A percentile compares a stretch with the other conserved stretches of the same genome.
phyloP scores from a whole-genome alignment of 306 rosid species.

The Ormosia emarginata region DNA sequence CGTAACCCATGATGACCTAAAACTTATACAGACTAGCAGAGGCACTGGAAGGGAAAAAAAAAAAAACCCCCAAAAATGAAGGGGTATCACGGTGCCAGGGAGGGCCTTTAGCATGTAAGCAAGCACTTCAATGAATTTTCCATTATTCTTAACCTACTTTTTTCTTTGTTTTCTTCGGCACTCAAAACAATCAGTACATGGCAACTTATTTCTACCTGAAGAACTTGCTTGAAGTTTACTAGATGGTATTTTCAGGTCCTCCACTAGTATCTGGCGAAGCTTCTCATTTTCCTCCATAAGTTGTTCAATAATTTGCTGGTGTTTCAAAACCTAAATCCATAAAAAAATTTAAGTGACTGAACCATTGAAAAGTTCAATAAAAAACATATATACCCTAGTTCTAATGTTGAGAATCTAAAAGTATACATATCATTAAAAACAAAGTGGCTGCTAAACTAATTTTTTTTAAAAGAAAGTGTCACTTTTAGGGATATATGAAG shows the following conservation, averaged over 20 bases:
- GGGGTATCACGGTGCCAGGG: background rate
- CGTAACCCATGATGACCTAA: background rate
- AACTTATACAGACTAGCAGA: background rate
- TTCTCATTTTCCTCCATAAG: conserved; percentile 80
- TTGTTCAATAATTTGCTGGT: conserved; percentile 85
- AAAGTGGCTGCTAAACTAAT: background rate
- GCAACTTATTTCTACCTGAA: conserved; percentile 42
- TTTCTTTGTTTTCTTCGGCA: conserved; percentile 81
- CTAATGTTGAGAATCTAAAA: background rate
- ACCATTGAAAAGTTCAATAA: background rate
- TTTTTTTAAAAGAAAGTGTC: background rate
- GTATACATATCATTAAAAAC: background rate
- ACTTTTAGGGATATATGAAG: background rate
- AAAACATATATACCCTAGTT: background rate
- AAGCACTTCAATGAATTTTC: conserved; percentile 3
- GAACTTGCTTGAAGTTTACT: conserved; percentile 58
- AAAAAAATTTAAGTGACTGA: background rate
- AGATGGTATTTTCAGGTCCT: conserved; percentile 77
- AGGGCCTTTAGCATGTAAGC: conserved; percentile 6
- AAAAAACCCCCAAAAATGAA: conserved; percentile 14
- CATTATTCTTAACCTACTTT: conserved; percentile 33
- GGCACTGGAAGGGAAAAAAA: background rate
- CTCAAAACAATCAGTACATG: conserved; percentile 72
- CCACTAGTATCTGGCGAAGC: conserved; percentile 74
- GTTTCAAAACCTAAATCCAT: conserved; percentile 68